Evolutionary conservation across 805 yeast species (phyloP).

Genomic region (Lachancea meyersii): DNA sequence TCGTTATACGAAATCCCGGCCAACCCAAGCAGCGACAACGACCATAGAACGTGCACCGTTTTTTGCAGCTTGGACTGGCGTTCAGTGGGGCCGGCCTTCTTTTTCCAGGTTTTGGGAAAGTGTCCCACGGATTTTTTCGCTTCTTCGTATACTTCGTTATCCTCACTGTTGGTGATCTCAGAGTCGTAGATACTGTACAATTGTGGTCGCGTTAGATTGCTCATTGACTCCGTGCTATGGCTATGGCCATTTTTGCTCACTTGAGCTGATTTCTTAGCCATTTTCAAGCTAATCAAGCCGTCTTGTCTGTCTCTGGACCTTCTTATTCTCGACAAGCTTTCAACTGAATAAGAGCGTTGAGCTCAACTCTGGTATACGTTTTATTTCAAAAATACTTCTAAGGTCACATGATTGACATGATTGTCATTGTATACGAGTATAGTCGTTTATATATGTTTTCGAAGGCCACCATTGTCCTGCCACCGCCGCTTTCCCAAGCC

Average conservation of each 20-base stretch:
- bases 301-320: not conserved
- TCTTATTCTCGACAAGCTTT: too few species aligned
- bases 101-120: conserved; percentile 4
- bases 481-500: too few species aligned
- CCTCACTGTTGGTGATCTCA: conserved; percentile 30
- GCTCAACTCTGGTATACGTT: too few species aligned
- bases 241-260: conserved; percentile 5
- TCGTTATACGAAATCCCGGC: conserved; percentile 51
- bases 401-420: too few species aligned
- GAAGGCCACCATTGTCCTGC: too few species aligned
- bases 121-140: conserved; percentile 14
- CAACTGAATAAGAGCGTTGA: too few species aligned
- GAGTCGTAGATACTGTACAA: conserved; percentile 47
- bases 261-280: conserved; percentile 10
- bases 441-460: too few species aligned
- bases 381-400: too few species aligned
- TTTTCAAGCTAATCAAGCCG: not conserved
- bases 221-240: conserved; percentile 33
- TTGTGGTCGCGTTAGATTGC: conserved; percentile 46
- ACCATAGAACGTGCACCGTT: conserved; percentile 9
- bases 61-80: conserved; percentile 4
- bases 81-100: not conserved
- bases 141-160: conserved; percentile 32
- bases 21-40: conserved; percentile 30
- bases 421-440: too few species aligned